These are phyloP conservation scores for Vitis cinerea DNA, from an alignment of 164 flowering plant species.

Conservation along the genomic window DNA sequence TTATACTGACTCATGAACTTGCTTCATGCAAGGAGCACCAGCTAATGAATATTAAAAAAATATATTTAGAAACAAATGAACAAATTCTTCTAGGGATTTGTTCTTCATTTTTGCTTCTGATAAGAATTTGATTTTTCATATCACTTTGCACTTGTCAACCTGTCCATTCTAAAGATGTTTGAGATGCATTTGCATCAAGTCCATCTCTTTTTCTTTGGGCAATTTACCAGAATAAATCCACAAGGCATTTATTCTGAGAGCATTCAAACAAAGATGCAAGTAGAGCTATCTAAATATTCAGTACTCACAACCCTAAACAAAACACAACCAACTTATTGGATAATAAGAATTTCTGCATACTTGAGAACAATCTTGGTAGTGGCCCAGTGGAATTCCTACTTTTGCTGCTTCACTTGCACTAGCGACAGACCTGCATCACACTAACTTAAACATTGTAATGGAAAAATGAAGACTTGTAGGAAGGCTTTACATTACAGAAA, in stretches of 20 bases:
- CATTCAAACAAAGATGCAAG: neutral
- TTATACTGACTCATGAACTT: neutral
- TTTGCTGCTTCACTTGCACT: constrained; percentile 75
- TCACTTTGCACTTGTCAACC: neutral
- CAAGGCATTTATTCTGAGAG: neutral
- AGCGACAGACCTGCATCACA: constrained; percentile 45
- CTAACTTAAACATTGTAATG: neutral
- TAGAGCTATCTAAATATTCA: constrained; percentile 1
- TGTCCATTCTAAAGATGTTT: neutral
- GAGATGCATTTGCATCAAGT: neutral
- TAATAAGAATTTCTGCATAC: constrained; percentile 33
- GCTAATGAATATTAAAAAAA: neutral
- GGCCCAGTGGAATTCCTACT: constrained; percentile 64
- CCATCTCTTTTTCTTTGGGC: neutral
- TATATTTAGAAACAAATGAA: no score
- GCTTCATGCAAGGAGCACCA: neutral
- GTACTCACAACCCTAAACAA: constrained; percentile 23
- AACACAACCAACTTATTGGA: constrained; percentile 22
- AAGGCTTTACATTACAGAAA: neutral
- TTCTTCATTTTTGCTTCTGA: no score
- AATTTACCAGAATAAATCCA: neutral
- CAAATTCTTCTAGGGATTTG: no score
- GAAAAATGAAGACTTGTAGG: neutral
- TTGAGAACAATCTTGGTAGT: constrained; percentile 38
- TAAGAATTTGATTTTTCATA: no score